Conservation (phyloP, 495 filamentous ascomycete genomes). For the Lepraria neglecta region DNA sequence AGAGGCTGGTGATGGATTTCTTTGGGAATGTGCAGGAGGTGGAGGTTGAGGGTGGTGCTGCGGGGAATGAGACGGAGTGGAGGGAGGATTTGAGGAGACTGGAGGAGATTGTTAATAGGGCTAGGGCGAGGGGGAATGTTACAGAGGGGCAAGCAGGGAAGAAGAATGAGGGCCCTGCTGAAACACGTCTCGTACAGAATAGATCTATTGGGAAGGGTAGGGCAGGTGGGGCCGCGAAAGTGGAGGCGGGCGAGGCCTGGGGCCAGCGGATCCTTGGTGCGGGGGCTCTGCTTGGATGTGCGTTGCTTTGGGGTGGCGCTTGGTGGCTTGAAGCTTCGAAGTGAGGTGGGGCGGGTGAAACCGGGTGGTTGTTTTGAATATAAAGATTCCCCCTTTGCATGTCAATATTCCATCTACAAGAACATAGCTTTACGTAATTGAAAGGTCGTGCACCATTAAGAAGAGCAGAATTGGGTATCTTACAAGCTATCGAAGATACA, state of each 20-base stretch:
- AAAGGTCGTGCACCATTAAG: no score
- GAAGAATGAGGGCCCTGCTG: conserved; percentile 11
- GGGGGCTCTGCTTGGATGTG: conserved; percentile 26
- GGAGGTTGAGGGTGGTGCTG: conserved; percentile 62
- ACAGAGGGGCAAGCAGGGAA: conserved; percentile 1
- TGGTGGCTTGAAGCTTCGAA: conserved; percentile 24
- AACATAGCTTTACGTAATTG: no score
- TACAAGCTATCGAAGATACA: background rate
- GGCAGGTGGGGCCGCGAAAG: conserved; percentile 22
- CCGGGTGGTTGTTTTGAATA: background rate
- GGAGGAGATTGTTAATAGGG: conserved; percentile 24
- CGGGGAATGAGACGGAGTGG: conserved; percentile 49
- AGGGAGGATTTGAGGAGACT: conserved; percentile 58
- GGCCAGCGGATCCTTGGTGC: conserved; percentile 24
- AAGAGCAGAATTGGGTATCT: conserved; percentile 9
- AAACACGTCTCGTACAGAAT: background rate
- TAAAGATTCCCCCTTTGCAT: conserved; percentile 1
- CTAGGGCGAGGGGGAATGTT: conserved; percentile 13
- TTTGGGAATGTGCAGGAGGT: conserved; percentile 98
- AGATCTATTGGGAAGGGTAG: background rate
- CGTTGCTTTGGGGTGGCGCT: conserved; percentile 27
- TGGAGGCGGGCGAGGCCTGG: conserved; percentile 25
- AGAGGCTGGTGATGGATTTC: conserved; percentile 84
- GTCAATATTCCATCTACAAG: background rate
- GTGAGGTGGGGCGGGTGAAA: background rate